Conservation (phyloP, 768 basidiomycete genomes). For the Mycena maculata region DNA sequence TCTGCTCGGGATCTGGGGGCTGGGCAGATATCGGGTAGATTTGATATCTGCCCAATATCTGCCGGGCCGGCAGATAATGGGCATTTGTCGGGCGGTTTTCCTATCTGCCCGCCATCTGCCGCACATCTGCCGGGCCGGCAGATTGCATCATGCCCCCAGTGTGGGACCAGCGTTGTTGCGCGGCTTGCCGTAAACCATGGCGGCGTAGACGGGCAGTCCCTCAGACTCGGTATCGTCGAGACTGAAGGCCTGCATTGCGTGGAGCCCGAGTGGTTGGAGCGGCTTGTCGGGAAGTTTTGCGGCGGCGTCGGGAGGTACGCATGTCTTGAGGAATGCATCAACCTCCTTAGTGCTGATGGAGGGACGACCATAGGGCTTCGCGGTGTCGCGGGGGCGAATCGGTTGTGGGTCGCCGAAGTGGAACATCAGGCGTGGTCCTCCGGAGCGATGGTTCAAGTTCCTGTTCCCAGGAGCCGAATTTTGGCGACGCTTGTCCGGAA, state of each 20-base stretch:
- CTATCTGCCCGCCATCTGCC: too few relatives aligned
- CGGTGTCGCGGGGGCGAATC: slow-evolving; percentile 2
- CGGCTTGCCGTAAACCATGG: too few relatives aligned
- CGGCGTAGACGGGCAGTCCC: too few relatives aligned
- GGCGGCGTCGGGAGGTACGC: background rate
- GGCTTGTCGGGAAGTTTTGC: too few relatives aligned
- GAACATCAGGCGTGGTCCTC: background rate
- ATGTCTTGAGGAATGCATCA: background rate
- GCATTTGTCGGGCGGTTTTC: too few relatives aligned
- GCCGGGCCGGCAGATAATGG: too few relatives aligned
- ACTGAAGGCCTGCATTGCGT: slow-evolving; percentile 8
- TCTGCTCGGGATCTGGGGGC: too few relatives aligned
- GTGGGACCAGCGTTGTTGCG: too few relatives aligned
- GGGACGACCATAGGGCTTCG: background rate
- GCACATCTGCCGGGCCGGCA: too few relatives aligned
- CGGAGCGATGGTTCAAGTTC: background rate
- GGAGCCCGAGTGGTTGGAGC: background rate
- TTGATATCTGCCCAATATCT: too few relatives aligned
- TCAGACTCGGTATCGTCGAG: slow-evolving; percentile 5
- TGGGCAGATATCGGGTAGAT: too few relatives aligned
- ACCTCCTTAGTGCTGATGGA: background rate
- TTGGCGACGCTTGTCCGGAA: background rate
- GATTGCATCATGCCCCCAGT: too few relatives aligned
- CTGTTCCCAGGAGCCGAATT: background rate
- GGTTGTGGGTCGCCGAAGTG: slow-evolving; percentile 5